A percentile compares a stretch with the other conserved stretches of the same genome.
These are phyloP conservation scores for Paraphaeosphaeria sporulosa DNA, from an alignment of 2,329 filamentous ascomycete species.

Conservation along the genomic window DNA sequence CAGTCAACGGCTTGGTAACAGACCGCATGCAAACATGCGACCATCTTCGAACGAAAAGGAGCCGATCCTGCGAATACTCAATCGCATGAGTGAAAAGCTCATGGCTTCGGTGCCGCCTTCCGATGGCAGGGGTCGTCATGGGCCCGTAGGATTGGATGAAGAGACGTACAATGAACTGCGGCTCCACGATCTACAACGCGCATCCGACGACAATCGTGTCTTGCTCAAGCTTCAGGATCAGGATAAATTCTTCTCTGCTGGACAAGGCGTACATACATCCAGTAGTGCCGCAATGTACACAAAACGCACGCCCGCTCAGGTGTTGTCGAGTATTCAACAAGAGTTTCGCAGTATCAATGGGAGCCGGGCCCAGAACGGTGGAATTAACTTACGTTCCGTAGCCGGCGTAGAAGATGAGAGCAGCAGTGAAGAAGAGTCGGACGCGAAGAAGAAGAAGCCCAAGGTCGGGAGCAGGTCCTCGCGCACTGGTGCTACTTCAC, in stretches of 20 bases:
- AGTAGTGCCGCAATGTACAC: conserved; percentile 66
- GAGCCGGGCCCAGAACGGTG: conserved; percentile 42
- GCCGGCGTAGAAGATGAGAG: conserved; percentile 74
- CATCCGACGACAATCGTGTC: conserved; percentile 77
- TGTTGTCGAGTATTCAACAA: conserved; percentile 69
- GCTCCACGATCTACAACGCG: conserved; percentile 80
- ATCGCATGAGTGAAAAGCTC: conserved; percentile 91
- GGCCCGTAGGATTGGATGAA: conserved; percentile 73
- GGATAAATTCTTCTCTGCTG: conserved; percentile 75
- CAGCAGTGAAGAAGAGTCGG: conserved; percentile 64
- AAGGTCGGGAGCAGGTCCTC: conserved; percentile 76
- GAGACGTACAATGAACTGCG: conserved; percentile 76
- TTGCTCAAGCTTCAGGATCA: conserved; percentile 89
- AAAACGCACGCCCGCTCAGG: conserved; percentile 72
- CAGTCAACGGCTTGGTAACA: conserved; percentile 85
- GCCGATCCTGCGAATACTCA: conserved; percentile 87
- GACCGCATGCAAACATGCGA: conserved; percentile 89
- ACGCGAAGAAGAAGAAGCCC: conserved; percentile 63
- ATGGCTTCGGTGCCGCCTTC: conserved; percentile 85
- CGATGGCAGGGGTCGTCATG: conserved; percentile 73
- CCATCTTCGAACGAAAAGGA: conserved; percentile 77
- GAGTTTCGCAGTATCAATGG: conserved; percentile 63
- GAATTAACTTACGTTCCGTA: conserved; percentile 64
- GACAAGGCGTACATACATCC: conserved; percentile 53
- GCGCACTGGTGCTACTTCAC: conserved; percentile 68